A percentile compares a stretch with the other conserved stretches of the same genome.
phyloP scores from a whole-genome alignment of 2,329 filamentous ascomycete genomes.

The Penicillium capsulatum region DNA sequence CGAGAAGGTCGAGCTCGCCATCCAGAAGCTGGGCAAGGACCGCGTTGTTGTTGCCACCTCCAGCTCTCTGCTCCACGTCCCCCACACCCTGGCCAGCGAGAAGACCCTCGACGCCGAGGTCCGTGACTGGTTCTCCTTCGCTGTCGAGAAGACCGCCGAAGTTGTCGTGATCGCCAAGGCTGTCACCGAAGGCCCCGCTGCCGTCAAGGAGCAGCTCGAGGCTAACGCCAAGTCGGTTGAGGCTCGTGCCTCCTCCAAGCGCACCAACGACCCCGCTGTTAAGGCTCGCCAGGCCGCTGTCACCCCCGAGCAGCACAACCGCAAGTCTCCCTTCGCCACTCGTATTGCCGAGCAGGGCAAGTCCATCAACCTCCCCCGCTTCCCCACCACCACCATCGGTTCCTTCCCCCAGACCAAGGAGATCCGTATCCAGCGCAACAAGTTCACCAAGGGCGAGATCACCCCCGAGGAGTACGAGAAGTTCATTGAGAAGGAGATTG shows the following conservation, averaged over 20 bases:
- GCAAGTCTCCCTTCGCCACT: conserved; percentile 79
- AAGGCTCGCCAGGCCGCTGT: conserved; percentile 94
- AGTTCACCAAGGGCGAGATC: conserved; percentile 98
- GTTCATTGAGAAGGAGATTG: conserved; percentile 99
- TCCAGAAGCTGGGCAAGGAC: conserved; percentile 96
- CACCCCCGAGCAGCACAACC: conserved; percentile 79
- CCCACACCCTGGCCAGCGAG: conserved; percentile 96
- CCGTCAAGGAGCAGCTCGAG: conserved; percentile 84
- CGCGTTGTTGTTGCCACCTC: conserved; percentile 96
- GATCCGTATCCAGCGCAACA: conserved; percentile 94
- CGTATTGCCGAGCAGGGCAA: conserved; percentile 87
- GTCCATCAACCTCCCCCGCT: conserved; percentile 88
- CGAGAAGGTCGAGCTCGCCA: conserved; percentile 78
- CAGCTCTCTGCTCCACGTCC: conserved; percentile 95
- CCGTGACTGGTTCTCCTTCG: conserved; percentile 98
- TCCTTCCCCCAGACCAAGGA: conserved; percentile 99
- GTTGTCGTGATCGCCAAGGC: conserved; percentile 94
- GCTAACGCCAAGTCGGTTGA: conserved; percentile 94
- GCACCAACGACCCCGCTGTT: conserved; percentile 95
- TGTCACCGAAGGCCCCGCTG: conserved; percentile 83
- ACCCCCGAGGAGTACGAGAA: conserved; percentile 88
- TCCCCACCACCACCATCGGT: conserved; percentile 98
- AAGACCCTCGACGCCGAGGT: conserved; percentile 96
- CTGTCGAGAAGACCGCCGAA: conserved; percentile 87
- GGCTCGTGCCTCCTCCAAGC: conserved; percentile 82